Conservation (phyloP, 345 rosid species). For the Moricandia moricandioides region DNA sequence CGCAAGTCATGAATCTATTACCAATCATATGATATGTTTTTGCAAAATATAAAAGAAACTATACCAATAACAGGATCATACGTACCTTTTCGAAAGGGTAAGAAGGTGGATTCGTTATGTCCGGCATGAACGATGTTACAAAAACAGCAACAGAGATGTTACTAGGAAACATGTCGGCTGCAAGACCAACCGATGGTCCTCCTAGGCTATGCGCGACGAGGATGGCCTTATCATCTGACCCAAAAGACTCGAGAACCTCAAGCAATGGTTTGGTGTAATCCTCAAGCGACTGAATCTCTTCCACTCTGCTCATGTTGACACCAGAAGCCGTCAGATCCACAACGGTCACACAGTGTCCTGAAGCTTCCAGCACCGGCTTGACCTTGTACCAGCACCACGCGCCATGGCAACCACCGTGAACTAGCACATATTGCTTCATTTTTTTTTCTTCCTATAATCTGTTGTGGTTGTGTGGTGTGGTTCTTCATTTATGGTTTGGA, state of each 20-base stretch:
- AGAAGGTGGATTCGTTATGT: constrained; percentile 21
- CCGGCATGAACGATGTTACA: constrained; percentile 33
- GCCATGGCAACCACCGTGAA: constrained; percentile 47
- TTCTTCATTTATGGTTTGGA: background rate
- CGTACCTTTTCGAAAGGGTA: constrained; percentile 27
- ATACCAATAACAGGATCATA: background rate
- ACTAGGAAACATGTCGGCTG: constrained; percentile 42
- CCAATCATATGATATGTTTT: background rate
- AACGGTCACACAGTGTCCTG: constrained; percentile 51
- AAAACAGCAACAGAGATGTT: constrained; percentile 33
- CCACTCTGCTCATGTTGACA: constrained; percentile 39
- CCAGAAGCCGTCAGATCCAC: constrained; percentile 60
- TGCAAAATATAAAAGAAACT: background rate
- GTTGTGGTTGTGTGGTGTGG: background rate
- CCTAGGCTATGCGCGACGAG: constrained; percentile 74
- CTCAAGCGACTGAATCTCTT: constrained; percentile 39
- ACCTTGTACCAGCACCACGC: constrained; percentile 74
- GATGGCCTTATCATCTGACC: constrained; percentile 39
- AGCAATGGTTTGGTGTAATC: constrained; percentile 54
- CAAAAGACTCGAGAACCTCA: constrained; percentile 39
- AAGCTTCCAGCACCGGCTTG: constrained; percentile 44
- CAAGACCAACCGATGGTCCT: constrained; percentile 45
- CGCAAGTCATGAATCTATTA: background rate
- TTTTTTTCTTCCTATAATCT: background rate
- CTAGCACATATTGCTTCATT: constrained; percentile 46